Base-by-base conservation (phyloP, 768 basidiomycete genomes). In the Leccinum obscurum region DNA sequence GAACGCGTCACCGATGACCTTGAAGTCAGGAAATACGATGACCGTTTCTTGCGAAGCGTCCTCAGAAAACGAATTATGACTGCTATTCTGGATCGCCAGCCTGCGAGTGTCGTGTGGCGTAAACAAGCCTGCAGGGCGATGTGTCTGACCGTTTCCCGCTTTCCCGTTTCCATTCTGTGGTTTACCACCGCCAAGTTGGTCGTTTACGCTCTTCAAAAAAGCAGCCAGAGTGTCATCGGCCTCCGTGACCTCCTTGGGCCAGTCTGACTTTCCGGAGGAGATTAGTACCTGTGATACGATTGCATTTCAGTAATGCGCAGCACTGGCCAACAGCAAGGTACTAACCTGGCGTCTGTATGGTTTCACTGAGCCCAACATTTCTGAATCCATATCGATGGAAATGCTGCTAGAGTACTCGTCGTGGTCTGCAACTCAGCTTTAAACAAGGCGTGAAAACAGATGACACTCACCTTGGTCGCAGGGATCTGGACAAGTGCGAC, bases 21-120 rank as follows among this genome's bases (percentile, higher is more conserved):
- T 93, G 78, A 88, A 98, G 75, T 99, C 96, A 6, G 96, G 96
- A 66, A 99, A 85, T 2, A 98, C 83, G 48, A 99, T 80, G 17
- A 95, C 90, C 0, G 90, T 90, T 64, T 95, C 89, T 55, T 80
- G 77, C 54, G 83, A 78, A 37, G 81, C 71, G 55, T 86, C 82
- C n/a, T 84, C 86, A 7, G 72, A 69, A 53, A 93, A 75, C 7
- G 90, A 85, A 58, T 79, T 79, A 67, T 93, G 89, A 68, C 89
- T 94, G 26, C 92, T 92, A 67, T 96, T 96, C 50, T 94, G 79
- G 37, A 96, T 84, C 3, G 90, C 85, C 49, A 92, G 78, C 46
- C 79, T 79, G 14, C 74, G 79, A 22, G 84, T 78, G 60, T 86
- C 81, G 17, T 83, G 70, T 32, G 85, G 79, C 32, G 78, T 75